Evolutionary conservation across 768 basidiomycete species (phyloP).

Genomic region (Asterophora lycoperdoides): DNA sequence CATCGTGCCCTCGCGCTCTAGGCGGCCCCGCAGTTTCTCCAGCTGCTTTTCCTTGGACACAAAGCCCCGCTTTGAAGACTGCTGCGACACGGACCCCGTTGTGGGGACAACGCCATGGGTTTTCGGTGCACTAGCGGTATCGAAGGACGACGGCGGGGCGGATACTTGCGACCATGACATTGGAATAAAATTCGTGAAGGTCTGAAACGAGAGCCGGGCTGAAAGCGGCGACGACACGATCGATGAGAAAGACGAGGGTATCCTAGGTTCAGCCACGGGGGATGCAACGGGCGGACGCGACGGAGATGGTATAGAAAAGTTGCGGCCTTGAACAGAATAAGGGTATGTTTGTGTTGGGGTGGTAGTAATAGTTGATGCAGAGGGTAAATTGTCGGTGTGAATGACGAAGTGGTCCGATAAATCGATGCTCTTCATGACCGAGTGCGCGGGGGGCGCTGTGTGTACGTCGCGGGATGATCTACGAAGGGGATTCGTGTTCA

Average conservation of each 20-base stretch:
- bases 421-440: conserved; percentile 39
- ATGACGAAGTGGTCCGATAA: conserved; percentile 25
- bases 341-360: conserved; percentile 19
- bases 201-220: conserved; percentile 56
- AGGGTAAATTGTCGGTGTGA: conserved; percentile 11
- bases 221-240: conserved; percentile 50
- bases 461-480: conserved; percentile 39
- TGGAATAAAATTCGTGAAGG: conserved; percentile 58
- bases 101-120: neutral
- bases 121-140: conserved; percentile 1
- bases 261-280: conserved; percentile 14
- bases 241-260: conserved; percentile 38
- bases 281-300: conserved; percentile 1
- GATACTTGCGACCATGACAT: conserved; percentile 42
- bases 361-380: conserved; percentile 12
- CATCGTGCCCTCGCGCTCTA: conserved; percentile 38
- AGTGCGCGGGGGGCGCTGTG: conserved; percentile 23
- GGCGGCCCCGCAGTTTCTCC: conserved; percentile 52
- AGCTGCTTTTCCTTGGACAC: conserved; percentile 67
- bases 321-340: conserved; percentile 5
- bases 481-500: conserved; percentile 32
- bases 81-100: neutral
- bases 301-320: conserved; percentile 5
- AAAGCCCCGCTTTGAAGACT: conserved; percentile 31
- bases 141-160: conserved; percentile 14